A percentile compares a stretch with the other conserved stretches of the same genome.
Evolutionary conservation across 2,329 filamentous ascomycete species (phyloP).

Genomic region (Diaporthe australafricana): DNA sequence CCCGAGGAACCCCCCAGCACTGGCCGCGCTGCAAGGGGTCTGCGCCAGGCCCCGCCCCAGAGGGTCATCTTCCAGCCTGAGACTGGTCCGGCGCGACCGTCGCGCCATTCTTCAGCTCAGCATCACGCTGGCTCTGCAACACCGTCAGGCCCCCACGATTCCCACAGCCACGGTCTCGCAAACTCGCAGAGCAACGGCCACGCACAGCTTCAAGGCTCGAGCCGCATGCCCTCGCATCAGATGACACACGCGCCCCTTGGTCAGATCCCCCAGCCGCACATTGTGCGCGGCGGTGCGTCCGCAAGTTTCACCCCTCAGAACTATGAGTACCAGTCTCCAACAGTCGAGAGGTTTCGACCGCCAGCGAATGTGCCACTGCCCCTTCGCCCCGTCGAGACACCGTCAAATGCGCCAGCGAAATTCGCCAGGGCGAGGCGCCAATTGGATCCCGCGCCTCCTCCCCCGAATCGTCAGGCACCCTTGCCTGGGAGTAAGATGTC

Average conservation of each 20-base stretch:
- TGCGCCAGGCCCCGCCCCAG: constrained; percentile 87
- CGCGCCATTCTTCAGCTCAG: constrained; percentile 66
- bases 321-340: constrained; percentile 67
- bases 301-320: constrained; percentile 64
- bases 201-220: constrained; percentile 24
- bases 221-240: constrained; percentile 32
- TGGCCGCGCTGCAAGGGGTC: constrained; percentile 70
- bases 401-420: constrained; percentile 77
- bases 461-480: constrained; percentile 43
- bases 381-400: constrained; percentile 80
- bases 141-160: constrained; percentile 42
- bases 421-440: constrained; percentile 70
- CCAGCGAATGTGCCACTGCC: constrained; percentile 70
- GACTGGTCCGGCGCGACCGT: constrained; percentile 72
- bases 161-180: constrained; percentile 42
- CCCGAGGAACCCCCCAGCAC: constrained; percentile 63
- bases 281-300: constrained; percentile 55
- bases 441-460: constrained; percentile 38
- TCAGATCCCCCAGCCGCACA: constrained; percentile 42
- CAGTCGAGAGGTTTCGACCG: constrained; percentile 79
- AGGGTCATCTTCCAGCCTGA: constrained; percentile 89
- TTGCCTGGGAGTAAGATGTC: constrained; percentile 69
- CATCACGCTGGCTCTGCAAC: constrained; percentile 47
- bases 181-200: constrained; percentile 42
- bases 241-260: constrained; percentile 40